Conservation (phyloP, 805 yeast genomes). For the Clavispora santaluciae region DNA sequence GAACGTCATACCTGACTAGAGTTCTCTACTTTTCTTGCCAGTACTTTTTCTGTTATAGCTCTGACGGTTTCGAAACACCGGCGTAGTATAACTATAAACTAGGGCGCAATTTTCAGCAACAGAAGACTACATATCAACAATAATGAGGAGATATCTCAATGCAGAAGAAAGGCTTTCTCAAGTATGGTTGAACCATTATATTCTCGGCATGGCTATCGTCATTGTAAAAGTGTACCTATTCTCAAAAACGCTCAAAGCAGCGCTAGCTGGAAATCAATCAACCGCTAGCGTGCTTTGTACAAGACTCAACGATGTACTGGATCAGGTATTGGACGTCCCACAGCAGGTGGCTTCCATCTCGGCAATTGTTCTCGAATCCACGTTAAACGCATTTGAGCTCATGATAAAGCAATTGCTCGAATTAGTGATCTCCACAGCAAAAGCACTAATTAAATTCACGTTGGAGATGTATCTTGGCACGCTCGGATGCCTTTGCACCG, state of each 20-base stretch:
- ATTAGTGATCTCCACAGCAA: constrained; percentile 43
- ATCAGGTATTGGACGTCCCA: constrained; percentile 44
- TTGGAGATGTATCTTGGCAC: constrained; percentile 75
- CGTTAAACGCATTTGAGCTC: constrained; percentile 45
- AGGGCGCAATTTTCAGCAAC: too few relatives aligned
- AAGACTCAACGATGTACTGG: constrained; percentile 33
- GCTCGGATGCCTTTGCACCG: constrained; percentile 72
- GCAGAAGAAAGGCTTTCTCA: constrained; percentile 57
- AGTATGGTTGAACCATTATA: constrained; percentile 59
- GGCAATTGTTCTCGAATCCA: constrained; percentile 44
- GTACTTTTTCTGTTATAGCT: too few relatives aligned
- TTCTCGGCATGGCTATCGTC: constrained; percentile 52
- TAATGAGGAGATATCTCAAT: constrained; percentile 35
- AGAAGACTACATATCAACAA: too few relatives aligned
- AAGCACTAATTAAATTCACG: constrained; percentile 8
- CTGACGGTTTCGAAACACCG: too few relatives aligned
- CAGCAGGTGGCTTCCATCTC: constrained; percentile 52
- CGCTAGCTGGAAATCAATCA: constrained; percentile 33
- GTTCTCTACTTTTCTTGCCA: too few relatives aligned
- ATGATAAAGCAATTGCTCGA: constrained; percentile 54
- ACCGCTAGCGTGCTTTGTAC: constrained; percentile 39
- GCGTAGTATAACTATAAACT: too few relatives aligned
- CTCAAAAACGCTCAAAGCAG: constrained; percentile 37
- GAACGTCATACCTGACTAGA: too few relatives aligned
- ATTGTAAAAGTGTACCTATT: constrained; percentile 60